Conservation (phyloP, 2,329 filamentous ascomycete genomes). For the Corniculantispora saksenae region DNA sequence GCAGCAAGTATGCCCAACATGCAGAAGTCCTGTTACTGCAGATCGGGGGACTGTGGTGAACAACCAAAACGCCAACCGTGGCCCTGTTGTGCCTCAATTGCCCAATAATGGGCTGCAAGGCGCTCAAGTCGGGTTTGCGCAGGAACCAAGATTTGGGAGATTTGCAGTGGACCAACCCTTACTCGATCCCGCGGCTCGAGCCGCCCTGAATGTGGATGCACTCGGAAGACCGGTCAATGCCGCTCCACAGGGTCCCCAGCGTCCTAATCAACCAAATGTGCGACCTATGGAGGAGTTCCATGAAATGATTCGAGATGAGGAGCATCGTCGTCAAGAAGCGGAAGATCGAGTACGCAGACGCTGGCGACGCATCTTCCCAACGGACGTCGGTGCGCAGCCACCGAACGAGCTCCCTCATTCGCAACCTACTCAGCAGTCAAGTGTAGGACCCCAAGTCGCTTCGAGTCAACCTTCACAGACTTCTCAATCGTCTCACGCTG, state of each 20-base stretch:
- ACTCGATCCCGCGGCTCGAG: slow-evolving; percentile 1
- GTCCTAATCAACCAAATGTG: not conserved
- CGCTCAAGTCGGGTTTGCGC: slow-evolving; percentile 1
- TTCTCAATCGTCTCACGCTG: not conserved
- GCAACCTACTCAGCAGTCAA: not conserved
- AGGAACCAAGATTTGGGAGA: slow-evolving; percentile 8
- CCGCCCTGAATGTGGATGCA: slow-evolving; percentile 6
- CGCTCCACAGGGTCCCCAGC: not conserved
- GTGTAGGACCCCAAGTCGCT: not conserved
- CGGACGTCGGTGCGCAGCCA: not conserved
- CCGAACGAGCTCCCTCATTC: not conserved
- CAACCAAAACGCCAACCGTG: slow-evolving; percentile 27
- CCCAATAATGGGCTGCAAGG: slow-evolving; percentile 12
- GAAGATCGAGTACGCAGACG: slow-evolving; percentile 9
- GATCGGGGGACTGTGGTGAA: slow-evolving; percentile 31
- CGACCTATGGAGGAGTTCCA: slow-evolving; percentile 11
- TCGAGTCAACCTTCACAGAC: not conserved
- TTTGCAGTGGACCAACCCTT: slow-evolving; percentile 1
- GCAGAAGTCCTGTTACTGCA: slow-evolving; percentile 70
- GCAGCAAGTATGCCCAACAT: slow-evolving; percentile 96
- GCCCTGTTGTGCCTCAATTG: slow-evolving; percentile 26
- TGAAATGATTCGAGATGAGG: slow-evolving; percentile 13
- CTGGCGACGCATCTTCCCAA: slow-evolving; percentile 3
- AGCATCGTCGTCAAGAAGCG: slow-evolving; percentile 11
- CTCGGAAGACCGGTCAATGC: not conserved